Evolutionary conservation across 768 basidiomycete genomes (phyloP).

Genomic region (Tubosaeta brunneosetosa): DNA sequence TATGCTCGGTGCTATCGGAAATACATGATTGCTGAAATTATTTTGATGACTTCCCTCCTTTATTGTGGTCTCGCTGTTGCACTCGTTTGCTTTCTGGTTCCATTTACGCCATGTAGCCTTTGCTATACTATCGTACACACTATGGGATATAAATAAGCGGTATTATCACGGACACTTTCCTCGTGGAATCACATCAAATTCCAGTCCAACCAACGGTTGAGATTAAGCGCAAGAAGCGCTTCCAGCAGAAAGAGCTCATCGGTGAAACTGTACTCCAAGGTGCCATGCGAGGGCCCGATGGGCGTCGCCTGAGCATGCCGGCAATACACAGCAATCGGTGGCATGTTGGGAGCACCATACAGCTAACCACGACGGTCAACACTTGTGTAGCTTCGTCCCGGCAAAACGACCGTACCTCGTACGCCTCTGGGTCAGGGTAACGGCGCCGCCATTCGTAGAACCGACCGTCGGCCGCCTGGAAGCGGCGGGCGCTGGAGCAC

Average conservation of each 20-base stretch:
- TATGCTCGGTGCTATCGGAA: constrained; percentile 48
- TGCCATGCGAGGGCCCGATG: constrained; percentile 61
- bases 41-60: constrained; percentile 12
- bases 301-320: constrained; percentile 48
- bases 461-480: constrained; percentile 51
- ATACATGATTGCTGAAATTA: constrained; percentile 28
- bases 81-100: constrained; percentile 14
- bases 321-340: constrained; percentile 54
- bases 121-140: constrained; percentile 31
- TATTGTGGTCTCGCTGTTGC: constrained; percentile 7
- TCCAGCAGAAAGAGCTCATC: constrained; percentile 58
- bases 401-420: constrained; percentile 47
- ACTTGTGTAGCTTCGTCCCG: background rate
- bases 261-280: constrained; percentile 60
- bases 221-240: constrained; percentile 57
- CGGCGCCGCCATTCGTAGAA: constrained; percentile 65
- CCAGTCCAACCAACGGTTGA: constrained; percentile 74
- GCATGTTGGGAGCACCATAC: constrained; percentile 42
- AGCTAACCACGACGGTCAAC: constrained; percentile 32
- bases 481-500: constrained; percentile 50
- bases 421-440: constrained; percentile 44
- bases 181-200: constrained; percentile 34
- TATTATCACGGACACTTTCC: constrained; percentile 15
- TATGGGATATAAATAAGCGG: constrained; percentile 31
- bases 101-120: constrained; percentile 19